Evolutionary conservation across 352 stramenopile species (phyloP).

Genomic region (Aphanomyces astaci): DNA sequence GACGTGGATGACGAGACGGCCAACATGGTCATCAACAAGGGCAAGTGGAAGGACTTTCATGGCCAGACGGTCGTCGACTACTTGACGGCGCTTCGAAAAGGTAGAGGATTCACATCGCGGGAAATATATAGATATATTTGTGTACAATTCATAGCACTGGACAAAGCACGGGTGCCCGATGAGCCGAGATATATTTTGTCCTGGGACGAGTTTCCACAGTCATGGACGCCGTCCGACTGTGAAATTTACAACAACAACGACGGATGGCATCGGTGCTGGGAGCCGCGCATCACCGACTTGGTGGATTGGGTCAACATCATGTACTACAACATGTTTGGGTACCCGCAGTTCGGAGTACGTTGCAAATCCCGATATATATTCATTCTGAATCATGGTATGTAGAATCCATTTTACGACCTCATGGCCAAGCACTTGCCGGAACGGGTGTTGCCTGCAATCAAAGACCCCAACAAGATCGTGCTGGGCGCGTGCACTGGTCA

Average conservation of each 20-base stretch:
- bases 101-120: conserved; percentile 26
- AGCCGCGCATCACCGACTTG: conserved; percentile 36
- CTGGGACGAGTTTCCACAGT: conserved; percentile 18
- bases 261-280: conserved; percentile 46
- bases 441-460: neutral
- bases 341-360: neutral
- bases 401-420: neutral
- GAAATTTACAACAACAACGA: neutral
- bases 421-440: neutral
- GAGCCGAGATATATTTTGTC: conserved; percentile 13
- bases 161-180: neutral
- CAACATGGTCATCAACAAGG: neutral
- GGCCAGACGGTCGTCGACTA: conserved; percentile 5
- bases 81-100: conserved; percentile 4
- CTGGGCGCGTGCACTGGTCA: conserved; percentile 3
- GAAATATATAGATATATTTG: neutral
- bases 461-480: conserved; percentile 3
- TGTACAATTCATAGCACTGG: neutral
- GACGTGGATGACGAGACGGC: conserved; percentile 75
- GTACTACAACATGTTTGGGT: conserved; percentile 48
- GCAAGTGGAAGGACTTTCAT: conserved; percentile 13
- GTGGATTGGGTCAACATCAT: conserved; percentile 83
- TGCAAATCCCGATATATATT: no score
- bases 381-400: neutral
- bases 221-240: neutral